These are phyloP conservation scores for Ceratocystiopsis minuta DNA, from an alignment of 2,329 filamentous ascomycete genomes.

Conservation along the genomic window DNA sequence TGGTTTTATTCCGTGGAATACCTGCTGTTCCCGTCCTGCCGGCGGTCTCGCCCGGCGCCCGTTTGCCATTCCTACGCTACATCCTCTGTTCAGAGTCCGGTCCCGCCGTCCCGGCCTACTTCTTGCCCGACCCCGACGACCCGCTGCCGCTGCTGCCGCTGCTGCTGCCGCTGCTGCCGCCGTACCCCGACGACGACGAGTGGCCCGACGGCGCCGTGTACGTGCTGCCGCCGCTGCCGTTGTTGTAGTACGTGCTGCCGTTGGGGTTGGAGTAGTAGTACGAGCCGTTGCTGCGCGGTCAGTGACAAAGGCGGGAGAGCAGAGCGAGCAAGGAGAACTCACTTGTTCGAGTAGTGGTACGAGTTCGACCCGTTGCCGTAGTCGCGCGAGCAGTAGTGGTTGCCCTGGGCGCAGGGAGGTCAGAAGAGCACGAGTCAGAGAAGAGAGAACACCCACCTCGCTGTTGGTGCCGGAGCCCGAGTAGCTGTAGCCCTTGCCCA, in stretches of 20 bases:
- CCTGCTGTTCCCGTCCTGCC: no score
- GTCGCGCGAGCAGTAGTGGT: slow-evolving; percentile 48
- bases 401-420: slow-evolving; percentile 36
- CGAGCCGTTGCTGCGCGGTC: slow-evolving; percentile 28
- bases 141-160: slow-evolving; percentile 1
- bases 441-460: slow-evolving; percentile 25
- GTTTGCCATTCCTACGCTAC: no score
- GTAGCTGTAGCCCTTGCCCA: slow-evolving; percentile 20
- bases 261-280: slow-evolving; percentile 60
- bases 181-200: slow-evolving; percentile 12
- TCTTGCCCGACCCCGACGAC: not conserved
- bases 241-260: slow-evolving; percentile 51
- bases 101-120: no score
- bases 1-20: no score
- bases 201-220: slow-evolving; percentile 39
- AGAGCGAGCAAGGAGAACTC: slow-evolving; percentile 12
- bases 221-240: slow-evolving; percentile 35
- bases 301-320: not conserved
- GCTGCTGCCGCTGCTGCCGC: slow-evolving; percentile 4
- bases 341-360: slow-evolving; percentile 51
- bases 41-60: no score
- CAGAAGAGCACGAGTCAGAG: not conserved
- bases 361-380: slow-evolving; percentile 43
- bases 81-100: no score
- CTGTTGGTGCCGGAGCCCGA: slow-evolving; percentile 42